Conservation (phyloP, 805 yeast genomes). For the Candida arabinofermentans region DNA sequence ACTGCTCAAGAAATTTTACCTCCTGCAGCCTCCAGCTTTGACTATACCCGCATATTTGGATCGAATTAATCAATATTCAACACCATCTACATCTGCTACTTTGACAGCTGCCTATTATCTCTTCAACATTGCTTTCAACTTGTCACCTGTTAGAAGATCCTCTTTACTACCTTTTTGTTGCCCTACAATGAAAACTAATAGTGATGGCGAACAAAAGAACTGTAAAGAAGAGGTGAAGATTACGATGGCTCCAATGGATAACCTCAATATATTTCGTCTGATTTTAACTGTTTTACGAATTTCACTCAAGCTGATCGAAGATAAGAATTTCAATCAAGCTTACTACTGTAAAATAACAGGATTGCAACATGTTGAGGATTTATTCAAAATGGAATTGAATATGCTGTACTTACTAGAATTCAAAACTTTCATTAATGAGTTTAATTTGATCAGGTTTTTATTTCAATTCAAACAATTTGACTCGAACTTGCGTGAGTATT, state of each 20-base stretch:
- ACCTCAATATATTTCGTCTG: constrained; percentile 37
- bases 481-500: constrained; percentile 8
- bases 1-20: constrained; percentile 27
- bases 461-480: constrained; percentile 27
- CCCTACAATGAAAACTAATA: constrained; percentile 1
- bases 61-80: constrained; percentile 28
- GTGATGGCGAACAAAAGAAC: not conserved
- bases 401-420: constrained; percentile 40
- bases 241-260: constrained; percentile 30
- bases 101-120: constrained; percentile 30
- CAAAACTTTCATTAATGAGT: constrained; percentile 36
- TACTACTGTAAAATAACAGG: constrained; percentile 44
- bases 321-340: constrained; percentile 39
- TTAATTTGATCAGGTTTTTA: constrained; percentile 31
- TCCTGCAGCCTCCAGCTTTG: constrained; percentile 29
- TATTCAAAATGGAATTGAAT: constrained; percentile 37
- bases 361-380: constrained; percentile 35
- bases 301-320: constrained; percentile 40
- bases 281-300: constrained; percentile 37
- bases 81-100: constrained; percentile 29
- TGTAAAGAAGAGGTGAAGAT: constrained; percentile 4
- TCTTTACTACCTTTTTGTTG: constrained; percentile 9
- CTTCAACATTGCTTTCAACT: constrained; percentile 28
- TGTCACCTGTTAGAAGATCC: constrained; percentile 15
- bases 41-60: constrained; percentile 26